Evolutionary conservation across 306 rosid genomes (phyloP).

Genomic region (Calophaca sinica): DNA sequence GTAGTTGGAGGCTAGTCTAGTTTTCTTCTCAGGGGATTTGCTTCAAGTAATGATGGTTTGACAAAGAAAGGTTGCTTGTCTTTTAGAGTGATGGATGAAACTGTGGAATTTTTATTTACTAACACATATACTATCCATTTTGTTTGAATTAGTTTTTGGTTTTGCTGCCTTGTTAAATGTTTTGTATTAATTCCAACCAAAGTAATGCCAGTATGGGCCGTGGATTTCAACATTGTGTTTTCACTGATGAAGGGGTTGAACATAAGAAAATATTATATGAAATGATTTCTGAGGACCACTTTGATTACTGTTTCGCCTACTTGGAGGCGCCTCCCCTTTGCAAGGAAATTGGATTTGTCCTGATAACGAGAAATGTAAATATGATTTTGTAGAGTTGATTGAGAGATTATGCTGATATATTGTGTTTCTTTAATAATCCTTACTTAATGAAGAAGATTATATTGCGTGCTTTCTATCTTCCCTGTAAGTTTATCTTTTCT

Average conservation of each 20-base stretch:
- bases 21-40: conserved; percentile 1
- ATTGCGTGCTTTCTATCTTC: conserved; percentile 29
- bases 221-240: conserved; percentile 16
- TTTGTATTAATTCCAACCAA: neutral
- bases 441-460: conserved; percentile 13
- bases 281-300: conserved; percentile 1
- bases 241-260: conserved; percentile 21
- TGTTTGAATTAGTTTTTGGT: neutral
- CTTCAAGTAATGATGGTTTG: conserved; percentile 7
- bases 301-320: conserved; percentile 2
- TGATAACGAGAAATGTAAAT: neutral
- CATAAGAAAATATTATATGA: neutral
- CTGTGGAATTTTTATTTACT: conserved; percentile 9
- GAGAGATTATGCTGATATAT: neutral
- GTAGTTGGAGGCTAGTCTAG: neutral
- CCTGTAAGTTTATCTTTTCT: conserved; percentile 13
- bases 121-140: neutral
- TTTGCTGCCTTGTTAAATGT: neutral
- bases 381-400: conserved; percentile 18
- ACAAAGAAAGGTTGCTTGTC: conserved; percentile 28
- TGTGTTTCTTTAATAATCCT: conserved; percentile 19
- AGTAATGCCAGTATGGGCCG: neutral
- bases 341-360: conserved; percentile 28
- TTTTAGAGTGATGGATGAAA: neutral
- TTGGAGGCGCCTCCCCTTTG: neutral